Evolutionary conservation across 2,329 filamentous ascomycete genomes (phyloP).

Genomic region (Nakataea oryzae): DNA sequence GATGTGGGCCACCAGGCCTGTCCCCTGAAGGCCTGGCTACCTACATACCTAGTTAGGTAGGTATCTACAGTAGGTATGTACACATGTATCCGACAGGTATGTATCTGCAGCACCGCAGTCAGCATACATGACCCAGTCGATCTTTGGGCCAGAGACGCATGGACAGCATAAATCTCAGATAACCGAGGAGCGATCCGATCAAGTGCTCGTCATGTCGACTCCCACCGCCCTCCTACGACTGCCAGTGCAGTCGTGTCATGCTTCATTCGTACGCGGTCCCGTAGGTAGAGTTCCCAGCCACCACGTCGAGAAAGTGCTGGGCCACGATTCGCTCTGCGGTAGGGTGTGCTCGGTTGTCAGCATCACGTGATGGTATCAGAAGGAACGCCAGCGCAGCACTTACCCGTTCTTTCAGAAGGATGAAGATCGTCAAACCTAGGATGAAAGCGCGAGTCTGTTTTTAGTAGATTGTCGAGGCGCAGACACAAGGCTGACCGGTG

Average conservation of each 20-base stretch:
- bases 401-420: conserved; percentile 40
- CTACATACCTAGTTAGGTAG: conserved; percentile 1
- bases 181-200: too few species aligned
- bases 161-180: too few species aligned
- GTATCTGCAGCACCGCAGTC: too few species aligned
- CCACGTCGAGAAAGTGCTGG: conserved; percentile 27
- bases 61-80: not conserved
- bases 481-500: not conserved
- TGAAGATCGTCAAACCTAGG: conserved; percentile 57
- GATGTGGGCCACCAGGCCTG: too few species aligned
- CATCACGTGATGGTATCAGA: not conserved
- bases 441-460: not conserved
- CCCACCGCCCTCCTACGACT: too few species aligned
- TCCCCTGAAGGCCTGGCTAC: too few species aligned
- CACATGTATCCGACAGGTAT: not conserved
- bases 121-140: not conserved
- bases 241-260: not conserved
- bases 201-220: not conserved
- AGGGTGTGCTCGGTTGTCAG: not conserved
- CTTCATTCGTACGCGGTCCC: conserved; percentile 13
- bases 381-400: not conserved
- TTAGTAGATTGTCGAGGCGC: not conserved
- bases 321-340: conserved; percentile 25
- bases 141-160: not conserved
- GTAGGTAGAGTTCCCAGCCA: conserved; percentile 28